Conservation (phyloP, 306 rosid genomes). For the Inga leiocalycina region DNA sequence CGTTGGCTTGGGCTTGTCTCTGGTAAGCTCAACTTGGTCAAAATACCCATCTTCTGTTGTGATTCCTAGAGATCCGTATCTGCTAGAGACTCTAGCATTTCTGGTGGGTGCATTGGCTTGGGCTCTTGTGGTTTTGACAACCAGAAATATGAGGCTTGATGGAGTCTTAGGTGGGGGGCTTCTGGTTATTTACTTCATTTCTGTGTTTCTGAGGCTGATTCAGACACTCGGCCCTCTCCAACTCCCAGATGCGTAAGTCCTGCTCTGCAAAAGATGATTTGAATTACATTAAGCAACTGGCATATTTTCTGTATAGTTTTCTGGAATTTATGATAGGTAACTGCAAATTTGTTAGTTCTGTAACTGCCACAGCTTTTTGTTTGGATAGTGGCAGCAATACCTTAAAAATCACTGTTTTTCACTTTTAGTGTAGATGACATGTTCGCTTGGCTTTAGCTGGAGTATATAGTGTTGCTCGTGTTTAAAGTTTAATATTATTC, state of each 20-base stretch:
- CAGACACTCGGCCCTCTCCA: conserved; percentile 49
- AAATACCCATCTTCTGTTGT: conserved; percentile 43
- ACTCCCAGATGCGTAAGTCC: conserved; percentile 17
- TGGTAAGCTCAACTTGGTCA: conserved; percentile 42
- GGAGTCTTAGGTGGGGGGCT: conserved; percentile 55
- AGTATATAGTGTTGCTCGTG: no score
- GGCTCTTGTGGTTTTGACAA: conserved; percentile 48
- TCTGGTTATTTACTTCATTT: conserved; percentile 44
- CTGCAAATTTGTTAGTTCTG: conserved; percentile 17
- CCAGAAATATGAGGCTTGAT: conserved; percentile 52
- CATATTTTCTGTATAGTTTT: conserved; percentile 14
- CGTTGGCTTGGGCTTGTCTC: conserved; percentile 55
- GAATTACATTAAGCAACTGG: conserved; percentile 3
- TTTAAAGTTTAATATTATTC: background rate
- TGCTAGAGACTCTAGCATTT: conserved; percentile 52
- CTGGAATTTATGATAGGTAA: conserved; percentile 15
- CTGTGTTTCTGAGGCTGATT: conserved; percentile 49
- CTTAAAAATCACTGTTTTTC: background rate
- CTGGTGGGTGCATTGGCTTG: conserved; percentile 49
- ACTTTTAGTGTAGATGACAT: background rate
- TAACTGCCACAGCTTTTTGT: conserved; percentile 26
- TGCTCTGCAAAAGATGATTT: conserved; percentile 3
- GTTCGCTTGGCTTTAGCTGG: background rate
- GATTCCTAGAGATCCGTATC: conserved; percentile 53
- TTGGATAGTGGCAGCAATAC: background rate